Base-by-base conservation (phyloP, 495 filamentous ascomycete species). In the Neurospora sp. region DNA sequence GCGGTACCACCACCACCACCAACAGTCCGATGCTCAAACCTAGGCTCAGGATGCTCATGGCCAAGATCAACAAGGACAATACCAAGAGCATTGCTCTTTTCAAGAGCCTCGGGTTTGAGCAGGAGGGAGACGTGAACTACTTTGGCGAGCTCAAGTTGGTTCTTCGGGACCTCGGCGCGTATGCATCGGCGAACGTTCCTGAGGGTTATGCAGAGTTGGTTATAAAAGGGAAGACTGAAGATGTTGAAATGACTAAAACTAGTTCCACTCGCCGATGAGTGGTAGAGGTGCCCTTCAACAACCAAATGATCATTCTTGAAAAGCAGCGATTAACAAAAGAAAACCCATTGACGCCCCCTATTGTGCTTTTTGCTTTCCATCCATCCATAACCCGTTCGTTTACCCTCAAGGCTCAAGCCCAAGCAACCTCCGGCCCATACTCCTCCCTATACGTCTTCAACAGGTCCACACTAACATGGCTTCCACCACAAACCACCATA, bases 401-500 rank as follows among this genome's bases (percentile, higher is more conserved):
- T 9, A 35, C 38, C 22, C 35, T n/a, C 69, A 27, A 27, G 0
- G 0, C 2, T 65, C 53, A 65, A 65, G 53, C 53, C 53, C 53
- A 65, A 35, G 27, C 12, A 65, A 65, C 6, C 14, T 65, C 22
- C 22, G 22, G 5, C 12, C 53, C 86, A 79, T 86, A 93, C 72
- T 81, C 83, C 82, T 86, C 81, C 77, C 85, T 84, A 81, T 91
- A 98, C 69, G 81, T 81, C 61, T 82, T 83, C 76, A 97, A 80
- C 78, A 89, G 88, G 22, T 91, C 88, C 37, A 91, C 81, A 4
- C 88, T 91, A 65, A 94, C 87, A 80, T 92, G 92, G 61, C 87
- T 90, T 9, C 95, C 95, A 0, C 95, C 95, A 79, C 95, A 98
- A 31, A 97, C 88, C 35, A 97, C 84, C 70, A 98, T 84, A 6